Base-by-base conservation (phyloP, 2,329 filamentous ascomycete species). In the Cercospora berteroae region DNA sequence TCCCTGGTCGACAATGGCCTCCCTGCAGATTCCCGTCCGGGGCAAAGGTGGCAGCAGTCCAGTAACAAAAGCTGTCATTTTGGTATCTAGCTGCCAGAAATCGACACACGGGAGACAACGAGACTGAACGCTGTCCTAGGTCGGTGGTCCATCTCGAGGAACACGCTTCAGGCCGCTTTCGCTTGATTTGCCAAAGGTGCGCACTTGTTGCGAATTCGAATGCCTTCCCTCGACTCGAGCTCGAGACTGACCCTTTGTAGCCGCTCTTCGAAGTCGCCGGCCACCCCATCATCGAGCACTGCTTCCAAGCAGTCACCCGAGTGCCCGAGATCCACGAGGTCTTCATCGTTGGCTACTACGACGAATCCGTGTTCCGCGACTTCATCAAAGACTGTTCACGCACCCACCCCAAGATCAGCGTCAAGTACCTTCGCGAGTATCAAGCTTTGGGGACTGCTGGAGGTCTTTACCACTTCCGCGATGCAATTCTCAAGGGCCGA, bases 231-330 rank as follows among this genome's bases (percentile, higher is more conserved):
- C 44, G 27, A 29, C 25, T 31, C 48, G 13, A 29, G 27, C 4
- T 29, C 7, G 1, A 39, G 25, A 44, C 57, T 70, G 42, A 68
- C 29, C 20, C 8, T 18, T 39, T 12, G 61, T 69, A 96, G 93
- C 95, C 95, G 71, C 91, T 99, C 74, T 98, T 99, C 84, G 94
- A 97, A 80, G 93, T 99, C 77, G 95, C 95, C 74, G 95, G 95
- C 75, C 95, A 99, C 82, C 93, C 94, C 75, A 98, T 99, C 83
- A 93, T 98, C 84, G 94, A 94, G 87, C 95, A 99, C 85, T 97
- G 94, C 85, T 88, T 99, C 79, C 91, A 90, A 77, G 93, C 95
- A 76, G 87, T 98, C 77, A 89, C 92, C 73, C 96, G 94, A 80
- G 92, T 98, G 68, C 90, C 92, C 76, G 90, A 92, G 77, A 92